phyloP scores from a whole-genome alignment of 1,284 basidiomycete species.

The Athelia psychrophila region DNA sequence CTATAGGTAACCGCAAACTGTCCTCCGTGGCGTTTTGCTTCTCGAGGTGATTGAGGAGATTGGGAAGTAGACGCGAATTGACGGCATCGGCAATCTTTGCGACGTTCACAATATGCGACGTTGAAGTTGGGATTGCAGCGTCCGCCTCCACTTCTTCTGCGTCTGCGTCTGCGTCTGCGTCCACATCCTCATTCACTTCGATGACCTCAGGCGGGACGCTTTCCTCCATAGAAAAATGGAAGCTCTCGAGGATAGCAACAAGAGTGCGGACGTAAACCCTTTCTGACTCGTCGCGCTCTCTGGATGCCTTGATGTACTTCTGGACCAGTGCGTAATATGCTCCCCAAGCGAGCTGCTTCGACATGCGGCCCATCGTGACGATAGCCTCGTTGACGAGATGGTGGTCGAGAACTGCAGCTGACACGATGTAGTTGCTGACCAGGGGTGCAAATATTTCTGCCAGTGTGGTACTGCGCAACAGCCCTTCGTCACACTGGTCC shows the following conservation, averaged over 20 bases:
- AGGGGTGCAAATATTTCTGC: constrained; percentile 88
- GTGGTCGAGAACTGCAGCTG: constrained; percentile 78
- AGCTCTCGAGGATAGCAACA: constrained; percentile 86
- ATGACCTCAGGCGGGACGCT: constrained; percentile 30
- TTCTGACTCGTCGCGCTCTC: constrained; percentile 72
- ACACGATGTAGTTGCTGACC: constrained; percentile 78
- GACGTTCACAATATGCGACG: constrained; percentile 7
- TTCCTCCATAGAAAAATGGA: constrained; percentile 85
- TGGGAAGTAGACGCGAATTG: constrained; percentile 72
- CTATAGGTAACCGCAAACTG: constrained; percentile 82
- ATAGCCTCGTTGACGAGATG: constrained; percentile 93
- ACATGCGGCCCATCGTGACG: constrained; percentile 70
- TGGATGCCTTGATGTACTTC: constrained; percentile 78
- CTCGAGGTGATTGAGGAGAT: constrained; percentile 75
- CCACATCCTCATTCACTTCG: constrained; percentile 23
- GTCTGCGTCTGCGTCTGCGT: constrained; percentile 26
- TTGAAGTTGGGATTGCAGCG: constrained; percentile 19
- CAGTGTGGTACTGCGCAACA: constrained; percentile 72
- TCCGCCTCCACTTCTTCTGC: constrained; percentile 29
- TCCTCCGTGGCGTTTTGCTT: constrained; percentile 86
- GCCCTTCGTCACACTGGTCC: constrained; percentile 74
- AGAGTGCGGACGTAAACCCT: constrained; percentile 86
- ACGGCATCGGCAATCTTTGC: constrained; percentile 74
- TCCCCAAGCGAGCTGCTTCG: constrained; percentile 79
- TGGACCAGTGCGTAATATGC: constrained; percentile 83